These are phyloP conservation scores for Logfia minima DNA, from an alignment of 129 eudicot species.

Conservation along the genomic window DNA sequence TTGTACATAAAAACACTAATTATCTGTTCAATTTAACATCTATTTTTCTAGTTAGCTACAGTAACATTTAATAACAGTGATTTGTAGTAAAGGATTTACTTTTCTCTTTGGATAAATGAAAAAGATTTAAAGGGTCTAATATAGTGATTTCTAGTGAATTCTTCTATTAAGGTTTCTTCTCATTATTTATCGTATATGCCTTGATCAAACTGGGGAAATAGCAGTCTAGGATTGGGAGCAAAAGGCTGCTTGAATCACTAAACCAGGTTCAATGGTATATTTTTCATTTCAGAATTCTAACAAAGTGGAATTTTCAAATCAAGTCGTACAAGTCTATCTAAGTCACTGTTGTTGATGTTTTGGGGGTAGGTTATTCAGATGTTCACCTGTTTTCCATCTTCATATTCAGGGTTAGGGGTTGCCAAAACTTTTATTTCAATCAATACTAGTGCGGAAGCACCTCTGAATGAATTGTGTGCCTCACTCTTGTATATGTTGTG, in stretches of 20 bases:
- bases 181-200: not conserved
- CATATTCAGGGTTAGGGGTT: not conserved
- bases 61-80: not conserved
- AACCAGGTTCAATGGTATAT: not conserved
- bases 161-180: not conserved
- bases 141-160: not conserved
- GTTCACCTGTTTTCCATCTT: not conserved
- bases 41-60: not conserved
- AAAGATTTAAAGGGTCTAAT: too few relatives aligned
- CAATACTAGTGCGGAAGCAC: not conserved
- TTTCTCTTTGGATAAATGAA: not conserved
- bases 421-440: not conserved
- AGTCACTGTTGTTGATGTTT: too few relatives aligned
- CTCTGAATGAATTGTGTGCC: not conserved
- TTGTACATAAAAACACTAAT: not conserved
- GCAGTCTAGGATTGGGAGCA: constrained; percentile 6
- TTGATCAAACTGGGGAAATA: not conserved
- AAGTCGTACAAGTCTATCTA: too few relatives aligned
- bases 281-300: not conserved
- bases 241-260: not conserved
- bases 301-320: not conserved
- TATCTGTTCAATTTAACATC: not conserved
- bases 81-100: not conserved
- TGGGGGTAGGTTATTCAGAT: too few relatives aligned
- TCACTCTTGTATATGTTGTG: not conserved